These are phyloP conservation scores for Globisporangium middletonii DNA, from an alignment of 352 stramenopile species.

Conservation along the genomic window DNA sequence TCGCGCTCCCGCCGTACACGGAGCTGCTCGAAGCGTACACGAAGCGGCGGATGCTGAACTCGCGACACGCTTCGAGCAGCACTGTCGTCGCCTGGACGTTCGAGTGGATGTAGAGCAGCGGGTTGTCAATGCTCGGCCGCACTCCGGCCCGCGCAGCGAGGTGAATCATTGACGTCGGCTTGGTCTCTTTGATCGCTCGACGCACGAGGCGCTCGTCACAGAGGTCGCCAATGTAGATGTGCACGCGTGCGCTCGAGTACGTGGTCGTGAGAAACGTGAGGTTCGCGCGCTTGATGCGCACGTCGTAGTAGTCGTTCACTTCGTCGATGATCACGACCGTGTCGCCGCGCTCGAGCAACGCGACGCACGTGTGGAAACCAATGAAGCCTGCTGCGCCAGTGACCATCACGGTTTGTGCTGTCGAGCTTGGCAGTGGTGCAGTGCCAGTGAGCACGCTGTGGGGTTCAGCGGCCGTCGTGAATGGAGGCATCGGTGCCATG, in stretches of 20 bases:
- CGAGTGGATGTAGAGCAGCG: conserved; percentile 96
- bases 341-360: conserved; percentile 82
- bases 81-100: conserved; percentile 94
- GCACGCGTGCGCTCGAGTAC: conserved; percentile 50
- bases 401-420: conserved; percentile 41
- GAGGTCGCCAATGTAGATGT: conserved; percentile 90
- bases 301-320: conserved; percentile 99
- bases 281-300: conserved; percentile 95
- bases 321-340: conserved; percentile 97
- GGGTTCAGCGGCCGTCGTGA: conserved; percentile 18
- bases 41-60: conserved; percentile 91
- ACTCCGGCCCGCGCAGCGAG: conserved; percentile 96
- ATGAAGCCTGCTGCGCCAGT: conserved; percentile 97
- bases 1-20: conserved; percentile 93
- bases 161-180: conserved; percentile 88
- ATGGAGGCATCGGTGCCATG: not conserved
- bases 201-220: conserved; percentile 91
- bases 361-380: conserved; percentile 93
- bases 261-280: conserved; percentile 71
- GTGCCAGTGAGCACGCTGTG: conserved; percentile 2
- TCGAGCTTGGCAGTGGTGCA: conserved; percentile 2
- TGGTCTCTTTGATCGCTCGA: conserved; percentile 84
- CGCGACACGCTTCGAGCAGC: conserved; percentile 90
- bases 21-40: conserved; percentile 95
- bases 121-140: conserved; percentile 96